Conservation (phyloP, 2,329 filamentous ascomycete species). For the Leptographium radiaticola region DNA sequence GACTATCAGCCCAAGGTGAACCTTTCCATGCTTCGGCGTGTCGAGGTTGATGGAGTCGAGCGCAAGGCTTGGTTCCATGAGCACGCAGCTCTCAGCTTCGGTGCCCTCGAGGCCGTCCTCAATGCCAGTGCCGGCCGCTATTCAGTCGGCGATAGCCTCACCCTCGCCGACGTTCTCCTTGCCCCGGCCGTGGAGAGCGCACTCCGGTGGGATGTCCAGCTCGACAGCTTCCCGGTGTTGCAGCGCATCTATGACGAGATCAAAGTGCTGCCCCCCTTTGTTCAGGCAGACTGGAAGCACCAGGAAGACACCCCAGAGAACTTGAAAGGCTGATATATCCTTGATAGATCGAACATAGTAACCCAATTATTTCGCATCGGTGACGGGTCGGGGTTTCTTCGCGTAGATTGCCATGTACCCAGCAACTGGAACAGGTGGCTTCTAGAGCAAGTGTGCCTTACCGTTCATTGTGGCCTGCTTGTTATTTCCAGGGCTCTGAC, state of each 20-base stretch:
- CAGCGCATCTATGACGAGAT: background rate
- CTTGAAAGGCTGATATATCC: background rate
- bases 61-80: background rate
- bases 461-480: too few relatives aligned
- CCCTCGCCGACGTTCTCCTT: background rate
- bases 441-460: too few relatives aligned
- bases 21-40: background rate
- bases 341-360: too few relatives aligned
- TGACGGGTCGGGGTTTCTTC: too few relatives aligned
- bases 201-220: background rate
- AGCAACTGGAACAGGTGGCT: too few relatives aligned
- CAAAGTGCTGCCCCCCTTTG: background rate
- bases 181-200: background rate
- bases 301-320: background rate
- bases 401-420: too few relatives aligned
- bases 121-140: background rate
- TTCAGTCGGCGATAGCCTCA: background rate
- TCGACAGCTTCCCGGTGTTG: background rate
- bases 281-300: background rate
- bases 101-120: background rate
- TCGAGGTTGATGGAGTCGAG: background rate
- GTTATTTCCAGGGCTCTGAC: too few relatives aligned
- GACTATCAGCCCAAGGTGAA: background rate
- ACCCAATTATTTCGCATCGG: too few relatives aligned
- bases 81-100: background rate